phyloP scores from a whole-genome alignment of 2,329 filamentous ascomycete genomes.

The Colletotrichum siamense region DNA sequence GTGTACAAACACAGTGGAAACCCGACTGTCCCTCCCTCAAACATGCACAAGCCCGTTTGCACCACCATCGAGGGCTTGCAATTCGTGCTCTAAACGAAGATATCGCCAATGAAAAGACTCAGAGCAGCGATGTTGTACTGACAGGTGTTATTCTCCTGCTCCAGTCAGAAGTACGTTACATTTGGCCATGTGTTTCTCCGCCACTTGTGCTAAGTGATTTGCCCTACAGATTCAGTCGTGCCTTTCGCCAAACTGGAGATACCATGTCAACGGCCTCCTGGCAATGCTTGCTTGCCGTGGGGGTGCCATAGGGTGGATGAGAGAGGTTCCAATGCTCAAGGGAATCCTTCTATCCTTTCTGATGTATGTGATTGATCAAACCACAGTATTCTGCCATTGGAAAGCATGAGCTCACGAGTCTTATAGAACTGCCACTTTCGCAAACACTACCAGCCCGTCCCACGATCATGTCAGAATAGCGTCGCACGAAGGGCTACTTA shows the following conservation, averaged over 20 bases:
- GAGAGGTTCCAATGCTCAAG: neutral
- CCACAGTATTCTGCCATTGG: too few species aligned
- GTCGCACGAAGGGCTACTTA: constrained; percentile 29
- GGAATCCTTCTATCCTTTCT: neutral
- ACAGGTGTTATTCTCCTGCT: constrained; percentile 18
- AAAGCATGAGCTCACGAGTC: neutral
- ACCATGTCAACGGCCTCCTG: constrained; percentile 19
- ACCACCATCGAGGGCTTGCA: constrained; percentile 19
- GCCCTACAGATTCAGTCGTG: constrained; percentile 14
- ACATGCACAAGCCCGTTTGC: constrained; percentile 8
- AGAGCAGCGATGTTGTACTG: constrained; percentile 8
- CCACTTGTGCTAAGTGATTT: neutral
- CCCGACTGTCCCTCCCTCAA: neutral
- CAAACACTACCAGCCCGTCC: constrained; percentile 41
- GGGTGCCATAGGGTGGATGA: neutral
- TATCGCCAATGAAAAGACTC: constrained; percentile 7
- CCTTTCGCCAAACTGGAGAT: constrained; percentile 9
- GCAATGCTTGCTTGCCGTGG: constrained; percentile 16
- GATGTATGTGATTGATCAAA: neutral
- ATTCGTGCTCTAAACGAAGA: constrained; percentile 20
- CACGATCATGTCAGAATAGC: constrained; percentile 30
- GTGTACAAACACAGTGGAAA: constrained; percentile 10
- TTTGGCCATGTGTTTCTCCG: neutral
- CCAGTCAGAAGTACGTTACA: constrained; percentile 1
- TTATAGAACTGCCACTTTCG: constrained; percentile 34